Conservation (phyloP, 1,284 basidiomycete species). For the Wolfiporia cocos region DNA sequence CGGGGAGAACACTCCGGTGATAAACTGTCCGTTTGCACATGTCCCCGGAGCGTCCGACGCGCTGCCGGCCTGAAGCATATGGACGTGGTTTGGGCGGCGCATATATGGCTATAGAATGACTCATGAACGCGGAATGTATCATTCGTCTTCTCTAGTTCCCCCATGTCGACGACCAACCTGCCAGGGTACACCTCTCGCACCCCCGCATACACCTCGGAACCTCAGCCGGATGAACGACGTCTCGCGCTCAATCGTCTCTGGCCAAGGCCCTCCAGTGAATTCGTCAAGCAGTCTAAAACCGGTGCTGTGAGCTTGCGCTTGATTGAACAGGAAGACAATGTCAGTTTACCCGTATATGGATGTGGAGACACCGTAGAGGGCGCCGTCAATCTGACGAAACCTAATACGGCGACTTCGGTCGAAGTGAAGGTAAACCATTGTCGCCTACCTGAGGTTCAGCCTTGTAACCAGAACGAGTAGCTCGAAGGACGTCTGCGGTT, state of each 20-base stretch:
- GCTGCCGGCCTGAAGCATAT: constrained; percentile 9
- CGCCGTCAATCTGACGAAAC: constrained; percentile 46
- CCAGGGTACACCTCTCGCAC: constrained; percentile 25
- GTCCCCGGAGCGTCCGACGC: constrained; percentile 7
- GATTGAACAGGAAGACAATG: constrained; percentile 42
- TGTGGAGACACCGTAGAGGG: constrained; percentile 48
- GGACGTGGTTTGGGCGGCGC: constrained; percentile 7
- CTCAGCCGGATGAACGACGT: constrained; percentile 46
- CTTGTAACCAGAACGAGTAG: too few species aligned
- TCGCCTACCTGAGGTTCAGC: too few species aligned
- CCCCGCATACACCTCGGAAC: constrained; percentile 36
- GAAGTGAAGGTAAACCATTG: constrained; percentile 63
- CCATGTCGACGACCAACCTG: constrained; percentile 30
- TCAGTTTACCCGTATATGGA: constrained; percentile 51
- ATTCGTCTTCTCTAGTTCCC: constrained; percentile 1
- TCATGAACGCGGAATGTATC: constrained; percentile 1
- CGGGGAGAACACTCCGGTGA: background rate
- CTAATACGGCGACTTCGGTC: constrained; percentile 50
- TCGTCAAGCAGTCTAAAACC: constrained; percentile 55
- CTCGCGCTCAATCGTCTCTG: constrained; percentile 36
- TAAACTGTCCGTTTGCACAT: constrained; percentile 6
- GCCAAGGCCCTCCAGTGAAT: constrained; percentile 38
- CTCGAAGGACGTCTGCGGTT: constrained; percentile 53
- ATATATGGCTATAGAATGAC: background rate
- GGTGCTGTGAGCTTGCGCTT: constrained; percentile 48